Base-by-base conservation (phyloP, 495 filamentous ascomycete species). In the Melanomma pulvis-pyrius region DNA sequence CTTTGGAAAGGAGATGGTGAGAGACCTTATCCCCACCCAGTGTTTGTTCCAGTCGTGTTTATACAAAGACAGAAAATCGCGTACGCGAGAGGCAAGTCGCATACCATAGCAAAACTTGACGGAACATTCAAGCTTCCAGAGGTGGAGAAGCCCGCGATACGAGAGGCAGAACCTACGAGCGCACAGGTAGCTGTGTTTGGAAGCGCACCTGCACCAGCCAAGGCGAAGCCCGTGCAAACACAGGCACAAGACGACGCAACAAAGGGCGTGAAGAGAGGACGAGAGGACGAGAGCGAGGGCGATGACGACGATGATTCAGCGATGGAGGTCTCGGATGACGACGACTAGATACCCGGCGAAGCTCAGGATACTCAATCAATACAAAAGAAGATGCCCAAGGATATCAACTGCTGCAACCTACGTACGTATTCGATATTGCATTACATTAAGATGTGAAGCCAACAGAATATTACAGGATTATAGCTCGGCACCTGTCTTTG, bases 31-130 rank as follows among this genome's bases (percentile, higher is more conserved):
- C 7, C 21, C 8, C 39, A n/a, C 55, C 19, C 25, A 34, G 1
- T 63, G 3, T 63, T 29, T 15, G 15, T 6, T 6, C 12, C 11
- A 7, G 21, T 32, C 29, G 15, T 39, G 11, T 52, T 72, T 21
- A 68, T 28, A n/a, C 2, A 4, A 6, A 1, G 1, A 19, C 73
- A 97, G 92, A 89, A 86, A 82, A 93, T 98, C 65, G 79, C 85
- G 39, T 98, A 97, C 74, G 92, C 89, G 22, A 96, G 93, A 70
- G 85, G 86, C 49, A 90, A 92, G 67, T 97, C 93, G 3, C 81
- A 96, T 78, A 85, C 88, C 25, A 86, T 98, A 69, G 86, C 90
- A 13, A 96, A 93, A 75, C 83, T 98, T 41, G 92, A 96, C 69
- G 96, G 94, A 47, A 96, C 91, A 26, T 96, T 92, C 76, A 84